Evolutionary conservation across 768 basidiomycete species (phyloP).

Genomic region (Hypsizygus marmoreus): DNA sequence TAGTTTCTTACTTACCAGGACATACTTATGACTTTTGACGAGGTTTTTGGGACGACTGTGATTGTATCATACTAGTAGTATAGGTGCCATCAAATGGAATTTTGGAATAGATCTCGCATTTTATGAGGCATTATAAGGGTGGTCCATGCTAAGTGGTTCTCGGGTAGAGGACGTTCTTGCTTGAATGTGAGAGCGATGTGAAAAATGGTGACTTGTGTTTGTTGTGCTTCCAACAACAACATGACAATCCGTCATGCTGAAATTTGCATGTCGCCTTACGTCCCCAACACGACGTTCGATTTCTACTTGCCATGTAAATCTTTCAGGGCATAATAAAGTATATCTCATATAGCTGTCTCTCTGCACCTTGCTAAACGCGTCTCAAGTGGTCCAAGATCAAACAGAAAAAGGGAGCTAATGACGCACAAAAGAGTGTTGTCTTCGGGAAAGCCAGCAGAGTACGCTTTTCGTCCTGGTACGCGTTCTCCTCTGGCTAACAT

Average conservation of each 20-base stretch:
- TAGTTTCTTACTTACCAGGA: background rate
- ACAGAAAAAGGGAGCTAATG: conserved; percentile 65
- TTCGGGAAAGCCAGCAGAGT: conserved; percentile 60
- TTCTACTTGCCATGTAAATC: conserved; percentile 15
- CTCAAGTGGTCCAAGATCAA: conserved; percentile 78
- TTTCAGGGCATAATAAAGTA: conserved; percentile 48
- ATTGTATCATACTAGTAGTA: conserved; percentile 11
- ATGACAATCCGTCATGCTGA: conserved; percentile 10
- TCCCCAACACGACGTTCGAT: conserved; percentile 19
- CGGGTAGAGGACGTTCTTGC: no score
- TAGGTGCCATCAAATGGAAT: no score
- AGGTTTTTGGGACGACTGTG: background rate
- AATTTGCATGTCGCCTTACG: conserved; percentile 9
- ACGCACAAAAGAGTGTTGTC: conserved; percentile 58
- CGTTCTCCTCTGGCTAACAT: background rate
- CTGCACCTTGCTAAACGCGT: background rate
- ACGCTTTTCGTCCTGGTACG: conserved; percentile 21
- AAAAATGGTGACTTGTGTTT: no score
- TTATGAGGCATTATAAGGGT: no score
- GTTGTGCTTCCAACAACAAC: no score
- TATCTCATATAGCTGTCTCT: background rate
- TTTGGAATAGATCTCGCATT: no score
- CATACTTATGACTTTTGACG: conserved; percentile 1
- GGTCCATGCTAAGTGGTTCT: no score
- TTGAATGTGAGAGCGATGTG: no score